Conservation (phyloP, 306 rosid species). For the Lathyrus oleraceus region DNA sequence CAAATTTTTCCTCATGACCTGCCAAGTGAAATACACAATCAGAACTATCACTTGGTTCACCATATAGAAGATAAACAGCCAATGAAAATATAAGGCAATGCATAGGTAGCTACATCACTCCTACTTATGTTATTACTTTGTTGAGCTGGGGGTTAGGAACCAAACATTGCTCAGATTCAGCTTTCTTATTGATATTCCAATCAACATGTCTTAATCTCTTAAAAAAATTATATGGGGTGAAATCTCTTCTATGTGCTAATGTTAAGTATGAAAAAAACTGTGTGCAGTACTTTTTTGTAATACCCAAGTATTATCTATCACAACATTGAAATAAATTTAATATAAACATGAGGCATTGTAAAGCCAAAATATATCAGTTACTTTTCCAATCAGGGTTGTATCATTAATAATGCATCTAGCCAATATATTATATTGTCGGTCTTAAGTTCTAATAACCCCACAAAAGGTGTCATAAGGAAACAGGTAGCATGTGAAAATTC, state of each 20-base stretch:
- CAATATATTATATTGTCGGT: background rate
- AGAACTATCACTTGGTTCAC: conserved; percentile 32
- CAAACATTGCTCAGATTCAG: background rate
- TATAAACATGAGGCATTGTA: background rate
- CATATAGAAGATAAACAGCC: conserved; percentile 21
- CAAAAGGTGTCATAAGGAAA: background rate
- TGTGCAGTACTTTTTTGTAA: conserved; percentile 6
- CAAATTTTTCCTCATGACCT: conserved; percentile 87
- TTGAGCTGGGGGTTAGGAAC: conserved; percentile 7
- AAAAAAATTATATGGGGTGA: background rate
- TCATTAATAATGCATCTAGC: too few relatives aligned
- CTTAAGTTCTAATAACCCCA: background rate
- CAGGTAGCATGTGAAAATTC: background rate
- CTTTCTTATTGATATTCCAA: conserved; percentile 23
- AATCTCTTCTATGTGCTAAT: background rate
- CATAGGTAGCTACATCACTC: background rate
- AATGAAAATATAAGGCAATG: conserved; percentile 3
- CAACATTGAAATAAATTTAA: background rate
- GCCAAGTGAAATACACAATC: conserved; percentile 40
- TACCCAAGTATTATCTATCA: background rate
- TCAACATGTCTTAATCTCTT: conserved; percentile 26
- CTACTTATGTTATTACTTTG: conserved; percentile 16
- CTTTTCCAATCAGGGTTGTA: too few relatives aligned
- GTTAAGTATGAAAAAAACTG: conserved; percentile 5
- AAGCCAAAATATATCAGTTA: background rate